Base-by-base conservation (phyloP, 2,329 filamentous ascomycete genomes). In the Colletotrichum eleusines region DNA sequence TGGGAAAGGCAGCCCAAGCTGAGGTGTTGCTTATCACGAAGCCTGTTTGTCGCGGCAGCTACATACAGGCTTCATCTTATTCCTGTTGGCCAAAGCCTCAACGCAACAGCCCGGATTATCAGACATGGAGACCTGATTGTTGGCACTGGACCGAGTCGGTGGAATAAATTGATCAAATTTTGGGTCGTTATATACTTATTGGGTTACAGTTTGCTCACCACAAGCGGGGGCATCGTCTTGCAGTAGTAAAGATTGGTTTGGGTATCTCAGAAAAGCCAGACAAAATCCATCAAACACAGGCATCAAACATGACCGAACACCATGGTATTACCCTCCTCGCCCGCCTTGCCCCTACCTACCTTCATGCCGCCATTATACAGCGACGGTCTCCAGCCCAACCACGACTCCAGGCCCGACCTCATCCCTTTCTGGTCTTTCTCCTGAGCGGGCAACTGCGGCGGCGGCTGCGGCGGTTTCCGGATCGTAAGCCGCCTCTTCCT, bases 401-500 rank as follows among this genome's bases (percentile, higher is more conserved):
- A 73, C 26, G 42, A 33, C 9, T 40, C 31, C 16, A 40, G 38
- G 35, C 54, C 46, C 40, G 18, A 7, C 28, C 62, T 64, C 50
- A 40, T 23, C 18, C n/a, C 31, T 35, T 59, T 23, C 16, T 55
- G 38, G 28, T 31, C 8, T 44, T 50, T 48, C 33, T 28, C 44
- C 28, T 26, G 42, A 26, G n/a, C 23, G 28, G 12, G 26, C 16
- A 26, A 31, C 60, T 14, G 9, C 5, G 42, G 35, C 38, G 12
- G 26, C 16, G 31, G 35, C 60, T 14, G 9, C 5, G 42, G 35
- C 20, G 54, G 42, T 40, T 65, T 62, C 9, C 72, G 69, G 28
- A 66, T 46, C 9, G 72, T 73, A 5, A 73, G 51, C 35, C 72
- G 38, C 40, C 72, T 72, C 69, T 73, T 73, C 40, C 72, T 64